Evolutionary conservation across 2,329 filamentous ascomycete species (phyloP).

Genomic region (Diaporthe helianthi): DNA sequence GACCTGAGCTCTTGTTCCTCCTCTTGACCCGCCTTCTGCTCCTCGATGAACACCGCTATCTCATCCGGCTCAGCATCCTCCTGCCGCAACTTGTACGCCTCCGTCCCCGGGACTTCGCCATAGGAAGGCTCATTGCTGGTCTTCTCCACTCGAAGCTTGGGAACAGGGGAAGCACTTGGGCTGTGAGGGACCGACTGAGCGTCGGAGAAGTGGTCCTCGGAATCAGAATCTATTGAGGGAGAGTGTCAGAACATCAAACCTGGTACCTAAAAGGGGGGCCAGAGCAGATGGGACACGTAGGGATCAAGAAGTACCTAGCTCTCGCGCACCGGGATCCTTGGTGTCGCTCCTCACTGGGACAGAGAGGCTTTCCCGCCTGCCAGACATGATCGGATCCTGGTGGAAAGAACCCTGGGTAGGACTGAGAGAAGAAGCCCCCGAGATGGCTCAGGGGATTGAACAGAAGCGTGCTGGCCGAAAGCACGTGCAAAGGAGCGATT

Average conservation of each 20-base stretch:
- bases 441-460: neutral
- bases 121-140: slow-evolving; percentile 64
- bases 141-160: slow-evolving; percentile 65
- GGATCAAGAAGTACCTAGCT: slow-evolving; percentile 56
- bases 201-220: slow-evolving; percentile 74
- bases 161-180: slow-evolving; percentile 59
- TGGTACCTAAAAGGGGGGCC: neutral
- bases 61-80: slow-evolving; percentile 67
- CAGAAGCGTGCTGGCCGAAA: slow-evolving; percentile 11
- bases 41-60: slow-evolving; percentile 57
- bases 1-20: slow-evolving; percentile 39
- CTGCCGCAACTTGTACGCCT: slow-evolving; percentile 62
- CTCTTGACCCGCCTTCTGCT: slow-evolving; percentile 39
- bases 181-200: slow-evolving; percentile 53
- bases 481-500: slow-evolving; percentile 26
- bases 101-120: slow-evolving; percentile 68
- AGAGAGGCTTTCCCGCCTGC: slow-evolving; percentile 47
- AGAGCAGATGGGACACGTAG: neutral
- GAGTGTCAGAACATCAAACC: neutral
- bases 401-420: neutral
- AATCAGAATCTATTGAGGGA: slow-evolving; percentile 60
- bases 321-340: slow-evolving; percentile 65
- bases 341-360: slow-evolving; percentile 51
- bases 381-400: slow-evolving; percentile 39
- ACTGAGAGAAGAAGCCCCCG: neutral